Conservation (phyloP, 371 early-diverging fungal species). For the Nematocida parisii region DNA sequence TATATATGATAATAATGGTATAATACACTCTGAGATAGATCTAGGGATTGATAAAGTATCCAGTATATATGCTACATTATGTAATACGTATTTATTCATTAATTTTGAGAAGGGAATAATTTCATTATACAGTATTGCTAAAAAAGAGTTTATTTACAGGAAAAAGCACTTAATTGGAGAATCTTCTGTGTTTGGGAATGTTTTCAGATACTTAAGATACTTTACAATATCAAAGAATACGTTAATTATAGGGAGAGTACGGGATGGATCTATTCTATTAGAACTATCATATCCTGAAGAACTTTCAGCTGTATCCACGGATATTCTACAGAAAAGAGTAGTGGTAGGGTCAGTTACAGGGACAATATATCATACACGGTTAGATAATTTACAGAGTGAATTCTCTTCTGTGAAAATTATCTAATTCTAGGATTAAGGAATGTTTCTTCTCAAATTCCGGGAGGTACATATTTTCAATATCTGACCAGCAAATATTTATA, state of each 20-base stretch:
- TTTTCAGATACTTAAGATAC: slow-evolving; percentile 16
- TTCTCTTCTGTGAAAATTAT: slow-evolving; percentile 10
- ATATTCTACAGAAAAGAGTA: slow-evolving; percentile 20
- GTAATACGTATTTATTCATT: slow-evolving; percentile 26
- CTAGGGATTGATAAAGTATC: slow-evolving; percentile 31
- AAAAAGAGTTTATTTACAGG: slow-evolving; percentile 5
- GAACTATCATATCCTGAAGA: slow-evolving; percentile 37
- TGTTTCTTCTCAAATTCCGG: slow-evolving; percentile 26
- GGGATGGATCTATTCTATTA: slow-evolving; percentile 12
- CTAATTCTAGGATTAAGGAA: neutral
- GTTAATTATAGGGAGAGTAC: slow-evolving; percentile 1
- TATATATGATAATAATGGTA: slow-evolving; percentile 20
- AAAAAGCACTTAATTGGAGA: slow-evolving; percentile 27
- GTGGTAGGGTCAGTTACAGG: slow-evolving; percentile 8
- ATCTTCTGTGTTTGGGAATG: slow-evolving; percentile 23
- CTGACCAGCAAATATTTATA: neutral
- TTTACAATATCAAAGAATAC: slow-evolving; percentile 2
- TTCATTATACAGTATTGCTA: neutral
- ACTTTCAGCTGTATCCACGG: slow-evolving; percentile 8
- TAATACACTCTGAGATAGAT: neutral
- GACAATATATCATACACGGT: slow-evolving; percentile 23
- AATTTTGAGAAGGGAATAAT: slow-evolving; percentile 25
- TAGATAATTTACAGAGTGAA: slow-evolving; percentile 23
- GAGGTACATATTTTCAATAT: slow-evolving; percentile 12
- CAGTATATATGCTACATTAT: neutral